Evolutionary conservation across 768 basidiomycete genomes (phyloP).

Genomic region (Mrakia blollopis): DNA sequence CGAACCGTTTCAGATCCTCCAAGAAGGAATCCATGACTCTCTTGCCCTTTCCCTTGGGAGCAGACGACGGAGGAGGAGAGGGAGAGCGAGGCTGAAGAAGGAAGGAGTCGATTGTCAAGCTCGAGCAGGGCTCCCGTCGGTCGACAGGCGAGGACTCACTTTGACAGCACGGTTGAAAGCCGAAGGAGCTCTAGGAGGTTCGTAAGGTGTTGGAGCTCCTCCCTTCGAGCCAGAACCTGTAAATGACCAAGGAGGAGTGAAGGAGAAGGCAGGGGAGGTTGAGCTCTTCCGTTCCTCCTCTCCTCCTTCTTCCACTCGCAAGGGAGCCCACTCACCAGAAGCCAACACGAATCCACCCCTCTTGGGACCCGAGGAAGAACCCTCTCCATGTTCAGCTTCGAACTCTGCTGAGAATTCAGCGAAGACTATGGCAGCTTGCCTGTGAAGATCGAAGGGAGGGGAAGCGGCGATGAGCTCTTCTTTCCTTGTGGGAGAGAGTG

Average conservation of each 20-base stretch:
- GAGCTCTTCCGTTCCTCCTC: not conserved
- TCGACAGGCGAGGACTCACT: not conserved
- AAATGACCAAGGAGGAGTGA: not conserved
- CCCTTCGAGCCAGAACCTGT: not conserved
- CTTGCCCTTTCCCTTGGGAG: conserved; percentile 79
- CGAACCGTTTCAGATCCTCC: conserved; percentile 84
- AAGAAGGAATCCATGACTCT: conserved; percentile 94
- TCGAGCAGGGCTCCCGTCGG: not conserved
- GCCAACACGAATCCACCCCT: conserved; percentile 45
- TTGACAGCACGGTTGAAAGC: conserved; percentile 2
- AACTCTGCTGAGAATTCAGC: conserved; percentile 44
- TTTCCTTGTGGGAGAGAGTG: too few species aligned
- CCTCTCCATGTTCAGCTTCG: conserved; percentile 35
- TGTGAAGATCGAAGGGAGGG: not conserved
- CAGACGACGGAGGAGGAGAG: conserved; percentile 34
- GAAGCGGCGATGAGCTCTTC: not conserved
- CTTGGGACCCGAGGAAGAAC: conserved; percentile 27
- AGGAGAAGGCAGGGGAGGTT: not conserved
- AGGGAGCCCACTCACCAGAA: conserved; percentile 35
- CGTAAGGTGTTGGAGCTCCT: conserved; percentile 27
- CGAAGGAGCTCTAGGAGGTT: conserved; percentile 31
- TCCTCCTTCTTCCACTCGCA: not conserved
- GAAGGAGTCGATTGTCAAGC: conserved; percentile 26
- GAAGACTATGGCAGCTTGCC: conserved; percentile 40
- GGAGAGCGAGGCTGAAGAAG: conserved; percentile 20